phyloP scores from a whole-genome alignment of 257 asterid species.

The Phtheirospermum japonicum region DNA sequence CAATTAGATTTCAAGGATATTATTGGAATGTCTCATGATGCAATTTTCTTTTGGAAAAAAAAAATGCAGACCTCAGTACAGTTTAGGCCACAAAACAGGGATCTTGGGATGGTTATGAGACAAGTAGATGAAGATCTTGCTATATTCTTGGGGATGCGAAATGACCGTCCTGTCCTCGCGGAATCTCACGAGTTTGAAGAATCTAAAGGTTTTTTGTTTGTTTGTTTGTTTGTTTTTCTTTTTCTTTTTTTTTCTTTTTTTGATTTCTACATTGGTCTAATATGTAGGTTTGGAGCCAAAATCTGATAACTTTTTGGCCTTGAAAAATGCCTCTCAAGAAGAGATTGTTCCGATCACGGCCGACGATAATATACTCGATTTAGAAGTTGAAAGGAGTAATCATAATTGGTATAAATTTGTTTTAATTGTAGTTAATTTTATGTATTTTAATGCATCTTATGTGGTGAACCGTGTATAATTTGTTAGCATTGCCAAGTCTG shows the following conservation, averaged over 20 bases:
- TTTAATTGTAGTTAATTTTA: too few species aligned
- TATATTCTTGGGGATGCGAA: slow-evolving; percentile 45
- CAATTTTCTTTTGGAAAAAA: background rate
- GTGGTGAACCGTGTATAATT: too few species aligned
- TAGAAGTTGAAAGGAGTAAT: slow-evolving; percentile 47
- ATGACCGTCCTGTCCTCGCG: slow-evolving; percentile 8
- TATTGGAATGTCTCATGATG: background rate
- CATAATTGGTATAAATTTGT: slow-evolving; percentile 70
- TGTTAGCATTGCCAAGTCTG: too few species aligned
- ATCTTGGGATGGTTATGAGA: slow-evolving; percentile 76
- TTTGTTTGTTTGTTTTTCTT: background rate
- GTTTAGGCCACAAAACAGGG: slow-evolving; percentile 67
- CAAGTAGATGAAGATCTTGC: slow-evolving; percentile 84
- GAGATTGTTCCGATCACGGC: background rate
- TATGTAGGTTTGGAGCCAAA: slow-evolving; percentile 36
- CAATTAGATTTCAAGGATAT: too few species aligned
- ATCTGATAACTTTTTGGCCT: slow-evolving; percentile 15
- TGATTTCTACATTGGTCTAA: too few species aligned
- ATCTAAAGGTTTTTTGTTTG: background rate
- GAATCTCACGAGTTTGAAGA: background rate
- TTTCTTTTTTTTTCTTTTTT: slow-evolving; percentile 10
- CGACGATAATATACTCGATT: slow-evolving; percentile 39
- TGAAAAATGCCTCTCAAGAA: background rate
- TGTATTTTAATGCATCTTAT: too few species aligned
- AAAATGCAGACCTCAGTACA: slow-evolving; percentile 64